These are phyloP conservation scores for Pseudogymnoascus destructans DNA, from an alignment of 2,329 filamentous ascomycete genomes.

Conservation along the genomic window DNA sequence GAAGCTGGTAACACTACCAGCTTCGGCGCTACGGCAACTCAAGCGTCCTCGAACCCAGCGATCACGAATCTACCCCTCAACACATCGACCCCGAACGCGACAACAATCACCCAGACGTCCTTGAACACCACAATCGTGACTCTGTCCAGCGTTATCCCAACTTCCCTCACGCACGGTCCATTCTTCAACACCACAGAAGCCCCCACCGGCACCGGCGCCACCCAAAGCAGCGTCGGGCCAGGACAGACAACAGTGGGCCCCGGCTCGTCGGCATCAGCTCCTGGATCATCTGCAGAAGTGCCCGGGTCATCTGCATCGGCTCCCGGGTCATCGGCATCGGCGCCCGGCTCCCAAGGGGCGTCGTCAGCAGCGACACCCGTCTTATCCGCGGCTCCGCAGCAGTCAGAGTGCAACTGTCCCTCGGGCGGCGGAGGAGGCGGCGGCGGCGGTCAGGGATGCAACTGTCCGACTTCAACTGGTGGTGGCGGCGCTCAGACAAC, in stretches of 20 bases:
- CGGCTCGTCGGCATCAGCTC: neutral
- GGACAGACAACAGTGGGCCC: neutral
- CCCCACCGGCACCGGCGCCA: neutral
- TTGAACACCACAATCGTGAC: neutral
- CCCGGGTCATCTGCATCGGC: neutral
- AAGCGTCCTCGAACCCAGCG: neutral
- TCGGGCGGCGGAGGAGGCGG: neutral
- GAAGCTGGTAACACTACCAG: slow-evolving; percentile 2
- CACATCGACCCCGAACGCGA: neutral
- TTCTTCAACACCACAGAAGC: slow-evolving; percentile 6
- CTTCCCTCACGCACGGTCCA: neutral
- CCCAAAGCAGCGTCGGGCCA: neutral
- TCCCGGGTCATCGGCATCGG: neutral
- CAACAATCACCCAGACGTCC: neutral
- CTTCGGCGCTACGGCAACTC: neutral
- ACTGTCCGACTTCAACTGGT: neutral
- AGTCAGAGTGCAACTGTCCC: neutral
- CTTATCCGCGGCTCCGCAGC: neutral
- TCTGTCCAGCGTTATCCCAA: neutral
- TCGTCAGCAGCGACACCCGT: neutral
- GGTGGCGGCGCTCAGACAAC: neutral
- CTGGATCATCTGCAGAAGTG: neutral
- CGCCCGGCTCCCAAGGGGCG: neutral
- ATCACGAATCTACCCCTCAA: neutral
- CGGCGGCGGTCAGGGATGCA: neutral